Conservation (phyloP, 2,329 filamentous ascomycete genomes). For the Pseudohalonectria lignicola region DNA sequence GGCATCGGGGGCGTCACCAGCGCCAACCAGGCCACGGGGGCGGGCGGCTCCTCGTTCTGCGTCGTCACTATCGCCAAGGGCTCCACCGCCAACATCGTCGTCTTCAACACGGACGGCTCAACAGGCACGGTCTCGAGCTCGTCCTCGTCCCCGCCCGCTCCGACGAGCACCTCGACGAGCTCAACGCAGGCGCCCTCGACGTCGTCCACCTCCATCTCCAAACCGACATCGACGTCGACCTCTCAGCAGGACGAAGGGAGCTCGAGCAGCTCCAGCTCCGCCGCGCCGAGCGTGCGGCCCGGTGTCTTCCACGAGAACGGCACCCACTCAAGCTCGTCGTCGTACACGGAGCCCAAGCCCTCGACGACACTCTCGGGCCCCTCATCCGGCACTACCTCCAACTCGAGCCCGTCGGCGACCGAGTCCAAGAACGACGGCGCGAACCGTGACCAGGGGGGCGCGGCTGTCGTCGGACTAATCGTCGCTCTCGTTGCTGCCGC, state of each 20-base stretch:
- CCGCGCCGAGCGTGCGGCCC: slow-evolving; percentile 20
- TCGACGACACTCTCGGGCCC: slow-evolving; percentile 4
- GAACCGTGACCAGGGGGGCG: slow-evolving; percentile 32
- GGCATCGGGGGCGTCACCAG: slow-evolving; percentile 49
- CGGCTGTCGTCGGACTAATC: slow-evolving; percentile 41
- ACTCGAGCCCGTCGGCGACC: slow-evolving; percentile 11
- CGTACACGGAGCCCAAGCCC: background rate
- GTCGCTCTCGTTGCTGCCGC: slow-evolving; percentile 43
- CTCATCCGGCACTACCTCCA: slow-evolving; percentile 8
- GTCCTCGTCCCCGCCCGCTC: slow-evolving; percentile 8
- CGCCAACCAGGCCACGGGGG: slow-evolving; percentile 41
- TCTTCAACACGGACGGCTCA: slow-evolving; percentile 38
- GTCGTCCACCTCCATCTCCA: slow-evolving; percentile 6
- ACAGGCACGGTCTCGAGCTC: slow-evolving; percentile 11
- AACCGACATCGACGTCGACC: slow-evolving; percentile 8
- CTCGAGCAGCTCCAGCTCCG: slow-evolving; percentile 7
- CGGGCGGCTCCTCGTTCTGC: slow-evolving; percentile 60
- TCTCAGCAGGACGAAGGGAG: slow-evolving; percentile 8
- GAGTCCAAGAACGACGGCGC: slow-evolving; percentile 29
- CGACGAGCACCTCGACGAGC: slow-evolving; percentile 17
- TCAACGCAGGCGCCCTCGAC: slow-evolving; percentile 6
- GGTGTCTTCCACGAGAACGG: slow-evolving; percentile 45
- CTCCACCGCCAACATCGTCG: slow-evolving; percentile 54
- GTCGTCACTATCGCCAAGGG: slow-evolving; percentile 66
- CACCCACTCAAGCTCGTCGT: slow-evolving; percentile 5